phyloP scores from a whole-genome alignment of 192 early-diverging fungal genomes.

The Neocallimastix lanati region DNA sequence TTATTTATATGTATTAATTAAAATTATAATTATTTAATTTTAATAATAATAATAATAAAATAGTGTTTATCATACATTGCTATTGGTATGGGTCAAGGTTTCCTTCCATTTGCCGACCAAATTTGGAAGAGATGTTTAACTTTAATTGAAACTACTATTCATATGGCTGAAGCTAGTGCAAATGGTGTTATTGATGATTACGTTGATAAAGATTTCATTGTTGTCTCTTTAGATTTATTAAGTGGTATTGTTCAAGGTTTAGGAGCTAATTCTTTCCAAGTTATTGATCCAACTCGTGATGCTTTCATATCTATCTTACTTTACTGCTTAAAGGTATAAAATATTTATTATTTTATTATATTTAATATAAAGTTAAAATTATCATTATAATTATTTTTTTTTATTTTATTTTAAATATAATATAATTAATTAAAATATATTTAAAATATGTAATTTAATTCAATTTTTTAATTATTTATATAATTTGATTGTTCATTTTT shows the following conservation, averaged over 20 bases:
- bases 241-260: slow-evolving; percentile 86
- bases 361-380: too few relatives aligned
- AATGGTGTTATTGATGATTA: neutral
- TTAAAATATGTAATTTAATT: too few relatives aligned
- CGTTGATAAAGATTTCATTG: slow-evolving; percentile 81
- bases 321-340: neutral
- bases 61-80: slow-evolving; percentile 76
- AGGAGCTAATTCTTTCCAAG: slow-evolving; percentile 26
- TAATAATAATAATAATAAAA: neutral
- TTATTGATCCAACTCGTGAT: neutral
- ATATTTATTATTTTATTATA: too few relatives aligned
- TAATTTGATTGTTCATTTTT: too few relatives aligned
- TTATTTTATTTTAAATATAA: too few relatives aligned
- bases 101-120: slow-evolving; percentile 61
- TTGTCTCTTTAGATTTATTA: slow-evolving; percentile 88
- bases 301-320: neutral
- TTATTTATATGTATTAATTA: too few relatives aligned
- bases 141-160: slow-evolving; percentile 63
- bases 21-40: too few relatives aligned
- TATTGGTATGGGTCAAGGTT: slow-evolving; percentile 66
- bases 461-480: too few relatives aligned
- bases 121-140: slow-evolving; percentile 81
- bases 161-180: neutral
- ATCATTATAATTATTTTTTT: too few relatives aligned
- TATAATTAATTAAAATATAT: too few relatives aligned